Evolutionary conservation across 2,329 filamentous ascomycete genomes (phyloP), one percentile per base, ranked within the genome.

Genomic region (Neurospora sp.): DNA sequence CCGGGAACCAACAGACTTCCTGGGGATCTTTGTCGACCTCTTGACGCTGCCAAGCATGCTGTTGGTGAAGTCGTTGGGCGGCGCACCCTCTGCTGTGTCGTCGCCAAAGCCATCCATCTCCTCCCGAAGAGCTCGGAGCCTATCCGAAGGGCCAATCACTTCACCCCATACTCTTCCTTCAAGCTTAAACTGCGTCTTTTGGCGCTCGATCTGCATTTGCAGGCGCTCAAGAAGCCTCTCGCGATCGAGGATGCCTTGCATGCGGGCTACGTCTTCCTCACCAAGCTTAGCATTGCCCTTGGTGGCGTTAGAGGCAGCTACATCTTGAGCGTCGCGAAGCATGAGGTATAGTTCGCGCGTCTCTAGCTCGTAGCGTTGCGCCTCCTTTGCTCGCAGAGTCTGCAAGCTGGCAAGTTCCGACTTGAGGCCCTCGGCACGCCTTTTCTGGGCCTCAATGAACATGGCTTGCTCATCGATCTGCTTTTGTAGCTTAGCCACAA

Each of bases 331-430:
- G 80, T 99, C 96, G 72, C 95, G 90, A 73, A 99, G 90, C 96
- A 99, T 99, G 70, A 99, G 90, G 80, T 98, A 99, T 28, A 99
- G 83, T 81, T 99, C 96, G 82, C 96, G 87, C 1, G 95, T 98
- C 81, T 99, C 96, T 38, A 99, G 84, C 81, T 99, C 96, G 77
- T 97, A 97, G 68, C 96, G 88, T 81, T 98, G 96, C 42, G 96
- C 86, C 79, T 98, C 95, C 79, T 96, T 94, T 19, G 92, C 91
- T 72, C 95, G 88, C 73, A 97, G 83, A 15, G 93, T 89, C 79
- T 97, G 93, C 70, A 97, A 82, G 76, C 93, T 94, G 28, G 93
- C 92, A 72, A 98, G 84, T 78, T 99, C 96, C 10, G 92, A 91
- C 80, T 97, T 97, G 76, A 97, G 84, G 5, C 91, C 88, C 73